Percentiles rank a stretch among this genome's conserved stretches.
phyloP scores from a whole-genome alignment of 1,139 yeast genomes.

The Wickerhamiella pararugosa region DNA sequence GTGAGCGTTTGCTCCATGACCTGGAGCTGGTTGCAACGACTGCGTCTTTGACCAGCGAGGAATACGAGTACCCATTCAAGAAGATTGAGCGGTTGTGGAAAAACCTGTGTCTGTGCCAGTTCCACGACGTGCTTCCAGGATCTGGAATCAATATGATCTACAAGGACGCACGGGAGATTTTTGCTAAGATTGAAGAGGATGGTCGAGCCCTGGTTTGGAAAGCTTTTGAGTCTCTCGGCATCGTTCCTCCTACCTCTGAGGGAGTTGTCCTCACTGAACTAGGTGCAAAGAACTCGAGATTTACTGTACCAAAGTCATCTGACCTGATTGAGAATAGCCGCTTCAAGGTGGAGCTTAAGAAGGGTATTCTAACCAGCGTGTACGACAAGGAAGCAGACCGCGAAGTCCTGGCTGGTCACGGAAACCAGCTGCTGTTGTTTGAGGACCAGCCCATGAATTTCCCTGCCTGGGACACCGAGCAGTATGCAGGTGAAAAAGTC shows the following conservation, averaged over 20 bases:
- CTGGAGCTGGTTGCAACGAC: constrained; percentile 70
- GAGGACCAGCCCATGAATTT: constrained; percentile 81
- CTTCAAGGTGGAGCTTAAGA: constrained; percentile 41
- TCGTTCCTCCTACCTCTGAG: constrained; percentile 11
- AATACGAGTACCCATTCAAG: constrained; percentile 54
- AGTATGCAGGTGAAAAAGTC: constrained; percentile 40
- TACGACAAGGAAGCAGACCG: constrained; percentile 45
- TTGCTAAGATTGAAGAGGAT: constrained; percentile 38
- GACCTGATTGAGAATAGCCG: constrained; percentile 41
- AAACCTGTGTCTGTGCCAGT: constrained; percentile 75
- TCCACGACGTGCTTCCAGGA: constrained; percentile 95
- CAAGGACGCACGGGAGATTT: constrained; percentile 80
- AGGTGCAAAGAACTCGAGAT: neutral
- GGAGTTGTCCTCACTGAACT: neutral
- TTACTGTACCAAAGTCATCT: neutral
- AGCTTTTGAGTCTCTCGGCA: constrained; percentile 35
- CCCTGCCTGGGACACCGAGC: constrained; percentile 98
- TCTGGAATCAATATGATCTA: constrained; percentile 92
- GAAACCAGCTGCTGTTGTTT: constrained; percentile 63
- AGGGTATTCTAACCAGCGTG: constrained; percentile 57
- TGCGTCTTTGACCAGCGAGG: constrained; percentile 36
- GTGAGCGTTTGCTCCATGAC: constrained; percentile 73
- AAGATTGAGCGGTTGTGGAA: constrained; percentile 70
- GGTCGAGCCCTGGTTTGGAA: constrained; percentile 39
- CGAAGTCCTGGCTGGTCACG: constrained; percentile 52